Conservation (phyloP, 805 yeast genomes). For the Aciculoconidium aculeatum region DNA sequence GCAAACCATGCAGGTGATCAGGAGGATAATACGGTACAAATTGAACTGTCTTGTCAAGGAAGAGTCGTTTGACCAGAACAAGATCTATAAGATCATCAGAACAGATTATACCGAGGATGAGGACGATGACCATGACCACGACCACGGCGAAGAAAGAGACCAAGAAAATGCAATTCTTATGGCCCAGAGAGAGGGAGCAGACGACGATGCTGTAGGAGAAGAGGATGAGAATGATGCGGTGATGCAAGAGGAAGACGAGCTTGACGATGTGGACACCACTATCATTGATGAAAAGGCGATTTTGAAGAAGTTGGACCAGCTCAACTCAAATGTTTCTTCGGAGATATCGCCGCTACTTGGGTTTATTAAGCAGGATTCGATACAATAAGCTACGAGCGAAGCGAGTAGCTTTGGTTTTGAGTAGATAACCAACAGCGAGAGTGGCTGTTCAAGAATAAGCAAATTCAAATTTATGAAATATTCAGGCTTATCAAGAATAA, state of each 20-base stretch:
- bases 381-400: constrained; percentile 3
- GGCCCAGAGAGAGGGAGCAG: constrained; percentile 10
- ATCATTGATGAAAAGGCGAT: constrained; percentile 14
- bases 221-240: constrained; percentile 17
- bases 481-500: too few species aligned
- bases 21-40: constrained; percentile 70
- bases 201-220: constrained; percentile 11
- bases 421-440: too few species aligned
- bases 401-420: too few species aligned
- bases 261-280: constrained; percentile 14
- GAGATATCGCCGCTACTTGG: constrained; percentile 28
- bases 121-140: constrained; percentile 14
- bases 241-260: constrained; percentile 20
- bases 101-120: constrained; percentile 27
- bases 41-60: constrained; percentile 54
- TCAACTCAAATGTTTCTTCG: constrained; percentile 31
- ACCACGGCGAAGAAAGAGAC: constrained; percentile 15
- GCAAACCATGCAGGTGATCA: constrained; percentile 54
- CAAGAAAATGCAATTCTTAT: constrained; percentile 18
- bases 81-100: constrained; percentile 39
- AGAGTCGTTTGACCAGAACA: constrained; percentile 37
- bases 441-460: too few species aligned
- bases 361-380: constrained; percentile 31
- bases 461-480: too few species aligned
- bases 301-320: constrained; percentile 27